Conservation (phyloP, 768 basidiomycete species). For the Lactarius hengduanensis region DNA sequence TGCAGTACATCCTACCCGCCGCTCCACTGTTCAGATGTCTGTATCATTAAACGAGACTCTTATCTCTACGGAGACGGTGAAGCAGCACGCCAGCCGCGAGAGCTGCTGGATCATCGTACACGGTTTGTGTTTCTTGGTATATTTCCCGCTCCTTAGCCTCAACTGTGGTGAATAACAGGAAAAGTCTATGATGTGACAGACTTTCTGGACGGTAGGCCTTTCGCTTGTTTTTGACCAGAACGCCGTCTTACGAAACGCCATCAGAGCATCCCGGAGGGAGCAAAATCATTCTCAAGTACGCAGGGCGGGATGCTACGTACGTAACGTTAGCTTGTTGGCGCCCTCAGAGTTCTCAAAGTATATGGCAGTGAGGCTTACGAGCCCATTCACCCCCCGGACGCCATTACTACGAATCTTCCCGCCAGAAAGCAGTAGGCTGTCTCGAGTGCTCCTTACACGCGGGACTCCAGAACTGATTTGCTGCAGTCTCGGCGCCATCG, state of each 20-base stretch:
- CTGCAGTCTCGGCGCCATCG: conserved; percentile 62
- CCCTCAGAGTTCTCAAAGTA: not conserved
- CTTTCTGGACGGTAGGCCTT: conserved; percentile 37
- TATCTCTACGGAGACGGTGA: not conserved
- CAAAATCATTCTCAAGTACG: conserved; percentile 54
- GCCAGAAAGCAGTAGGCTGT: conserved; percentile 65
- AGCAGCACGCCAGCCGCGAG: conserved; percentile 10
- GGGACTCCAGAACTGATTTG: not conserved
- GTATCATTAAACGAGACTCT: not conserved
- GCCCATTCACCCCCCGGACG: conserved; percentile 85
- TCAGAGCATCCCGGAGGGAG: conserved; percentile 39
- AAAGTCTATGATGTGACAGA: conserved; percentile 49
- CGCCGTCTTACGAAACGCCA: not conserved
- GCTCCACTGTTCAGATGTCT: not conserved
- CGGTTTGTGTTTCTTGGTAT: conserved; percentile 7
- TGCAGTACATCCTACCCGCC: not conserved
- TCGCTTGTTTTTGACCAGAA: not conserved
- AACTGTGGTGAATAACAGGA: conserved; percentile 27
- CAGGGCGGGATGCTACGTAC: conserved; percentile 50
- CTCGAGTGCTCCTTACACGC: conserved; percentile 9
- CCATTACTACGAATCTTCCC: conserved; percentile 71
- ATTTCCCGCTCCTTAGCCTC: not conserved
- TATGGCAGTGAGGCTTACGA: conserved; percentile 59
- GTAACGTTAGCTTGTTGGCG: not conserved
- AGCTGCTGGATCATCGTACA: conserved; percentile 31